These are phyloP conservation scores for Astrocystis sublimbata DNA, from an alignment of 495 filamentous ascomycete species.

Conservation along the genomic window DNA sequence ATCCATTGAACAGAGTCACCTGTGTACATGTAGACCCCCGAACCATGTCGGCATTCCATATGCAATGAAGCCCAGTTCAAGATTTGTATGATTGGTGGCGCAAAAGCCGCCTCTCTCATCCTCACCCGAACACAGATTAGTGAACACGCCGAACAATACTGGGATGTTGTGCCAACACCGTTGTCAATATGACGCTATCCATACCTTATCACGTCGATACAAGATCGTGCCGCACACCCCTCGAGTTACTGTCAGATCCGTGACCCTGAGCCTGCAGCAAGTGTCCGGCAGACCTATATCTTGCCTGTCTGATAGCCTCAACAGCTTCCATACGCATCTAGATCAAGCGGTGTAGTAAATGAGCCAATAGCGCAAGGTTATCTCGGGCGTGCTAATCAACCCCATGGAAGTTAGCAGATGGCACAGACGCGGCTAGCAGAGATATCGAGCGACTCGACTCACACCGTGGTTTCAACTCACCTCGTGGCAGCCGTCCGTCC, in stretches of 20 bases:
- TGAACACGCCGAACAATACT: not conserved
- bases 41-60: not conserved
- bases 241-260: not conserved
- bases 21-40: not conserved
- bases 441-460: not conserved
- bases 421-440: not conserved
- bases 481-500: conserved; percentile 12
- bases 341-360: not conserved
- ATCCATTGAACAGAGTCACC: not conserved
- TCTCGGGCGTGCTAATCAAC: not conserved
- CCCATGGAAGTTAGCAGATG: not conserved
- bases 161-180: not conserved
- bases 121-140: not conserved
- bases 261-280: not conserved
- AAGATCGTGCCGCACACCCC: not conserved
- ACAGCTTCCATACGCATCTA: not conserved
- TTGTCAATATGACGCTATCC: not conserved
- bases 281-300: too few species aligned
- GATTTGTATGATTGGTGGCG: not conserved
- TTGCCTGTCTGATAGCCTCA: too few species aligned
- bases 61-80: not conserved
- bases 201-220: conserved; percentile 1
- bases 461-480: not conserved
- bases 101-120: not conserved
- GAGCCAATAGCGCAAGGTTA: not conserved